Conservation (phyloP, 108 stramenopile species). For the Nannochloropsis gaditana region DNA sequence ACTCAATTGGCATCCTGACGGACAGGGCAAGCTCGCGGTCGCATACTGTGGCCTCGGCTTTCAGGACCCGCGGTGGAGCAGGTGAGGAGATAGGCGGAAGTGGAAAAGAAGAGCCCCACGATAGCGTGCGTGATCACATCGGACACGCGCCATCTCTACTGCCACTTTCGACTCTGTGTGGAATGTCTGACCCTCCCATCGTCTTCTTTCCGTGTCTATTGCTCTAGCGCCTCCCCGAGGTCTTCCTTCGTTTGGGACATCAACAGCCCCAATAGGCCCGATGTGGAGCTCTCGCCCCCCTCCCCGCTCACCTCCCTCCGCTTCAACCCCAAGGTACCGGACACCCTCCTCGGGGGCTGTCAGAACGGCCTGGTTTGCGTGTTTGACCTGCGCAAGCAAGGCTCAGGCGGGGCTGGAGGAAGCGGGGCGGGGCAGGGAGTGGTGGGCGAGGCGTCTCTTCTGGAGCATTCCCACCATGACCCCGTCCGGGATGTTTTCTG, state of each 20-base stretch:
- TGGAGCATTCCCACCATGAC: constrained; percentile 80
- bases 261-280: constrained; percentile 74
- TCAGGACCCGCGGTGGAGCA: constrained; percentile 59
- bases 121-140: too few species aligned
- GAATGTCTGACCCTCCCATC: constrained; percentile 38
- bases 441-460: constrained; percentile 62
- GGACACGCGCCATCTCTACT: too few species aligned
- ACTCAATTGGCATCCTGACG: constrained; percentile 84
- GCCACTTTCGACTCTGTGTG: too few species aligned
- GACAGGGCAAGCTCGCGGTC: constrained; percentile 69
- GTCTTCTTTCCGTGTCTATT: too few species aligned
- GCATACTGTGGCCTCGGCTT: constrained; percentile 71
- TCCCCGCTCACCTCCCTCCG: constrained; percentile 72
- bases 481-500: constrained; percentile 80
- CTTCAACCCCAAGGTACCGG: constrained; percentile 71
- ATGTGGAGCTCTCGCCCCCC: constrained; percentile 66
- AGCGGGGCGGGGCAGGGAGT: constrained; percentile 58
- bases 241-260: constrained; percentile 80
- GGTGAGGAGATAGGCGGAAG: background rate
- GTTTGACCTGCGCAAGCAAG: constrained; percentile 67
- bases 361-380: constrained; percentile 78
- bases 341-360: constrained; percentile 69
- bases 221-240: constrained; percentile 30
- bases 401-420: constrained; percentile 59
- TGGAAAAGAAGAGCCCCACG: background rate